Conservation (phyloP, 106 monocot species). For the Amphibolis antarctica region DNA sequence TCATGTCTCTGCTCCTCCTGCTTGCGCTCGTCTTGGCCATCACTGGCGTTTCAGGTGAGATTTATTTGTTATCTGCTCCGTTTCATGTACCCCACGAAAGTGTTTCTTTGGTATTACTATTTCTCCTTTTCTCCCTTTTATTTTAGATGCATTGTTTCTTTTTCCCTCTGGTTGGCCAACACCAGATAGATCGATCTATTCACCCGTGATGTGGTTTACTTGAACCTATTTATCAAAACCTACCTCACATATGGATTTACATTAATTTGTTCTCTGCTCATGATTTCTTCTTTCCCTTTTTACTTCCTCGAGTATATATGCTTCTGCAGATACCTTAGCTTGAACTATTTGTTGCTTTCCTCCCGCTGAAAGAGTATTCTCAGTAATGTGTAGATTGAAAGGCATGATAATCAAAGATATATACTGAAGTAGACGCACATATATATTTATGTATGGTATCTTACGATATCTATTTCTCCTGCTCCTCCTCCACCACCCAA, state of each 20-base stretch:
- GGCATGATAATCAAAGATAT: too few relatives aligned
- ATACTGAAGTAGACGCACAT: too few relatives aligned
- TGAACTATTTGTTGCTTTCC: neutral
- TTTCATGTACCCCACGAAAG: neutral
- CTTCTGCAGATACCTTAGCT: neutral
- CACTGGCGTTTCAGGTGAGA: slow-evolving; percentile 5
- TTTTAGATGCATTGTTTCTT: neutral
- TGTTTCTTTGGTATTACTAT: too few relatives aligned
- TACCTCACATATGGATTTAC: neutral
- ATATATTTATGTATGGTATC: too few relatives aligned
- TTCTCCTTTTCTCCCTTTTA: neutral
- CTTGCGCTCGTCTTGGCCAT: slow-evolving; percentile 1
- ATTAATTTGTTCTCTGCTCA: neutral
- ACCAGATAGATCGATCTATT: too few relatives aligned
- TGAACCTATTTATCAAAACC: neutral
- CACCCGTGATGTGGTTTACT: too few relatives aligned
- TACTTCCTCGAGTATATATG: neutral
- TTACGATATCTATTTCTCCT: too few relatives aligned
- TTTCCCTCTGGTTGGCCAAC: neutral
- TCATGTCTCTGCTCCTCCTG: slow-evolving; percentile 1
- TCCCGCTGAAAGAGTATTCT: too few relatives aligned
- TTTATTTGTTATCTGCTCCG: neutral
- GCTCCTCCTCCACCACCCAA: too few relatives aligned
- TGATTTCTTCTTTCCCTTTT: neutral
- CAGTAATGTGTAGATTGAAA: too few relatives aligned